Evolutionary conservation across 768 basidiomycete genomes (phyloP), one percentile per base, ranked within the genome.

Genomic region (Pulveroboletus sp.): DNA sequence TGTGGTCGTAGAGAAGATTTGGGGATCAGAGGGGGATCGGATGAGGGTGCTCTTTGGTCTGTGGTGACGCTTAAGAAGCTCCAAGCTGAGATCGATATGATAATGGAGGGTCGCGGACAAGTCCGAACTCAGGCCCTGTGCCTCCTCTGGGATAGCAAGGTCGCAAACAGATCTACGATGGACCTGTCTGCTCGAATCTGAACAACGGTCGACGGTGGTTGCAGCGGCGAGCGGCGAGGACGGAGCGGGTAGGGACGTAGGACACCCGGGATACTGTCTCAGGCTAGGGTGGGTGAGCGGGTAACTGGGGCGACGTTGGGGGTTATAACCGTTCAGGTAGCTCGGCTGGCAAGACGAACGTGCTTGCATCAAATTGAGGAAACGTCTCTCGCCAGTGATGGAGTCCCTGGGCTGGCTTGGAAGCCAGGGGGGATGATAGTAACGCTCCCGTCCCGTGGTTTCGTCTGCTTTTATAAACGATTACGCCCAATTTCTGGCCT

Each of bases 11-110:
- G 82, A 84, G 66, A 85, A 77, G 40, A 74, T 70, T 65, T 78
- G 59, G 70, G 78, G 57, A 80, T 58, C 61, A 49, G 83, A 80
- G 55, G 71, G 58, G 40, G 76, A 71, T 52, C 80, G 75, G 40
- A 69, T 54, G 58, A 66, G 71, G 47, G 72, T 66, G 17, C 71
- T 57, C 45, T 75, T 75, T 42, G 77, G 76, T 61, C 72, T 76
- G 73, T 83, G 83, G 72, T 83, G 83, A 71, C 83, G 82, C 72
- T 81, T 76, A 68, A 74, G 74, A 62, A 70, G 69, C 56, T 76
- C 73, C 42, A 58, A 47, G 55, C 62, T 64, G 58, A 66, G 58
- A 68, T 68, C 68, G 57, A 69, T 68, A 55, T 52, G 61, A 14
- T 51, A 56, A 46, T 67, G 67, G 53, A 59, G 56, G 18, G 68